Conservation (phyloP, 176 grass and related monocot genomes). For the Paspalum notatum region DNA sequence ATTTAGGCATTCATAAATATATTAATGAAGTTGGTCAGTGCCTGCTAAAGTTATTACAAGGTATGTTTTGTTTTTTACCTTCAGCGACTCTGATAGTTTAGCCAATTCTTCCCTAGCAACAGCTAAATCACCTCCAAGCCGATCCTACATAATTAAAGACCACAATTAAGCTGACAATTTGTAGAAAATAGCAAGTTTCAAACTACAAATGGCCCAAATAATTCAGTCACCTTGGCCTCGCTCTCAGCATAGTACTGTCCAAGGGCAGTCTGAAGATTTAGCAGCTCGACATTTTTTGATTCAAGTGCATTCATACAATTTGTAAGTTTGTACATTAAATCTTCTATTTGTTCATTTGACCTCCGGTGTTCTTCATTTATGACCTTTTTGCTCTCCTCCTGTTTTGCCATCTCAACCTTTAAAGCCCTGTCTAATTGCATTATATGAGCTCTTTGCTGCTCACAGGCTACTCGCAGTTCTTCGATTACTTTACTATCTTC, state of each 20-base stretch:
- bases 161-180: conserved; percentile 32
- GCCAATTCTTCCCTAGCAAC: conserved; percentile 73
- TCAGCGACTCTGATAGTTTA: conserved; percentile 80
- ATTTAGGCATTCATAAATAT: conserved; percentile 24
- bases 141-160: conserved; percentile 58
- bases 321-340: conserved; percentile 76
- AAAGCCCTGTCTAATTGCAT: conserved; percentile 84
- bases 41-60: conserved; percentile 35
- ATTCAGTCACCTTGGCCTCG: conserved; percentile 82
- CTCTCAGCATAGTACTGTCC: conserved; percentile 98
- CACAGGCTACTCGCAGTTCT: conserved; percentile 66
- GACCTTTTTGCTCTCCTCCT: conserved; percentile 69
- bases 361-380: conserved; percentile 70
- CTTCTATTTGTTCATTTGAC: conserved; percentile 78
- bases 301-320: conserved; percentile 80
- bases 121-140: conserved; percentile 86
- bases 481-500: conserved; percentile 88
- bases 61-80: conserved; percentile 53
- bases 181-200: background rate
- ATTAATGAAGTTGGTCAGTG: background rate
- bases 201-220: conserved; percentile 22
- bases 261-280: conserved; percentile 98
- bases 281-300: conserved; percentile 81
- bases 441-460: conserved; percentile 73
- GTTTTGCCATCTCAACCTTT: conserved; percentile 64